Evolutionary conservation across 2,329 filamentous ascomycete genomes (phyloP).

Genomic region (Tolypocladium paradoxum): DNA sequence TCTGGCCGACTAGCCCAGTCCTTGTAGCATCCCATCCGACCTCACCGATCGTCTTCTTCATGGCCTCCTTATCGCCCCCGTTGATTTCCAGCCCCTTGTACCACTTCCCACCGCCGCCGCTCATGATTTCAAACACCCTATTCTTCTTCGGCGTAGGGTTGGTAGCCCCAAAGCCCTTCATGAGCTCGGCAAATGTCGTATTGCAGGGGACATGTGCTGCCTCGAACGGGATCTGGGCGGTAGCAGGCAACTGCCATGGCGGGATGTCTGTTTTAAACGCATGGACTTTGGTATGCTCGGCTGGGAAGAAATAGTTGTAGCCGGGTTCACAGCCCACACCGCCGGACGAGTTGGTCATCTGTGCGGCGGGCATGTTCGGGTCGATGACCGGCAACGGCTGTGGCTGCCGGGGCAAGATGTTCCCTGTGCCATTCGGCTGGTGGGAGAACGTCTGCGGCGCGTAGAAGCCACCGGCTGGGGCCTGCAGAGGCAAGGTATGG

Average conservation of each 20-base stretch:
- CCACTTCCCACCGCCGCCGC: constrained; percentile 47
- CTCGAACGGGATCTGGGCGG: constrained; percentile 32
- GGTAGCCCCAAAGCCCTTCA: constrained; percentile 46
- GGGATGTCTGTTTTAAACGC: constrained; percentile 39
- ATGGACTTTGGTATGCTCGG: constrained; percentile 48
- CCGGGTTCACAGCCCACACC: constrained; percentile 49
- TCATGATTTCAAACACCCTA: constrained; percentile 43
- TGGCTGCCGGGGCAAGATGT: constrained; percentile 25
- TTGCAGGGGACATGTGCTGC: constrained; percentile 41
- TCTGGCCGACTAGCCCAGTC: constrained; percentile 34
- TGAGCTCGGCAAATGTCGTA: constrained; percentile 43
- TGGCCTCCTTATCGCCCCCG: constrained; percentile 36
- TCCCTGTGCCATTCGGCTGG: constrained; percentile 27
- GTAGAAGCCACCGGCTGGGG: constrained; percentile 12
- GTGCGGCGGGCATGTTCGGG: constrained; percentile 35
- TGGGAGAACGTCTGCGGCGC: constrained; percentile 16
- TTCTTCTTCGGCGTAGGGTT: constrained; percentile 43
- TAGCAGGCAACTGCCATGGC: constrained; percentile 41
- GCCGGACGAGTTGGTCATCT: constrained; percentile 46
- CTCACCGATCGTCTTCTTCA: constrained; percentile 40
- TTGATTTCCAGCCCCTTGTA: constrained; percentile 41
- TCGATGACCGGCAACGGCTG: constrained; percentile 32
- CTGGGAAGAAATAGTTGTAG: constrained; percentile 52
- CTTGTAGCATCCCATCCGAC: constrained; percentile 48
- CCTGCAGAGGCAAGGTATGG: background rate